phyloP scores from a whole-genome alignment of 495 filamentous ascomycete species.

The Xanthoparmelia taractica region DNA sequence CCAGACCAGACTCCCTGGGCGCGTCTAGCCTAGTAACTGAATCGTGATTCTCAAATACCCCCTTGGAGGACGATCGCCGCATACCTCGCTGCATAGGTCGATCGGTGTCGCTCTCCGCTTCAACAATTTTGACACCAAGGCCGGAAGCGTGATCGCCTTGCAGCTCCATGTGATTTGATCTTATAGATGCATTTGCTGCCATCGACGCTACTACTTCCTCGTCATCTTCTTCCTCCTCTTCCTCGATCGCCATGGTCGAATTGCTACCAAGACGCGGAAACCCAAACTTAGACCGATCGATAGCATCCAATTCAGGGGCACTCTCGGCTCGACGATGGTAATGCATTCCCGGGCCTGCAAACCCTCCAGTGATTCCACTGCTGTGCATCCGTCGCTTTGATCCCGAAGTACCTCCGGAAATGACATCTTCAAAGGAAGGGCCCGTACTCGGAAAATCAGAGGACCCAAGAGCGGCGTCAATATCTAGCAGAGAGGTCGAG shows the following conservation, averaged over 20 bases:
- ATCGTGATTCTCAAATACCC: background rate
- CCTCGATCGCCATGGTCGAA: conserved; percentile 74
- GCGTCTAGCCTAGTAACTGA: background rate
- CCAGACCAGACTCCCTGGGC: background rate
- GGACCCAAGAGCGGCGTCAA: conserved; percentile 91
- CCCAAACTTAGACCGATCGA: conserved; percentile 59
- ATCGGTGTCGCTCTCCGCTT: conserved; percentile 14
- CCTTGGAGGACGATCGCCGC: conserved; percentile 28
- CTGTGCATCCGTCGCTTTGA: conserved; percentile 81
- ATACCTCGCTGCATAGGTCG: conserved; percentile 33
- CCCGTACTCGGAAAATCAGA: conserved; percentile 63
- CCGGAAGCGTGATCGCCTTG: conserved; percentile 38
- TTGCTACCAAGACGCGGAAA: conserved; percentile 53
- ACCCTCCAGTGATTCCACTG: conserved; percentile 66
- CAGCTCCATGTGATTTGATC: conserved; percentile 31
- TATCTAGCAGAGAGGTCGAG: conserved; percentile 76
- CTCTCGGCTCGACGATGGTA: conserved; percentile 79
- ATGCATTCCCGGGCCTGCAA: conserved; percentile 74
- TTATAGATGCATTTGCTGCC: conserved; percentile 38
- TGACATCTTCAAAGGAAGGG: conserved; percentile 37
- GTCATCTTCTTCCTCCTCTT: conserved; percentile 93
- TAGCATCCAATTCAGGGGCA: conserved; percentile 78
- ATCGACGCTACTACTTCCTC: conserved; percentile 60
- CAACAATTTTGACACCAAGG: conserved; percentile 45
- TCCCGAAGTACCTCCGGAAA: conserved; percentile 48